phyloP scores from a whole-genome alignment of 768 basidiomycete genomes.

The Neoboletus brunneissimus region DNA sequence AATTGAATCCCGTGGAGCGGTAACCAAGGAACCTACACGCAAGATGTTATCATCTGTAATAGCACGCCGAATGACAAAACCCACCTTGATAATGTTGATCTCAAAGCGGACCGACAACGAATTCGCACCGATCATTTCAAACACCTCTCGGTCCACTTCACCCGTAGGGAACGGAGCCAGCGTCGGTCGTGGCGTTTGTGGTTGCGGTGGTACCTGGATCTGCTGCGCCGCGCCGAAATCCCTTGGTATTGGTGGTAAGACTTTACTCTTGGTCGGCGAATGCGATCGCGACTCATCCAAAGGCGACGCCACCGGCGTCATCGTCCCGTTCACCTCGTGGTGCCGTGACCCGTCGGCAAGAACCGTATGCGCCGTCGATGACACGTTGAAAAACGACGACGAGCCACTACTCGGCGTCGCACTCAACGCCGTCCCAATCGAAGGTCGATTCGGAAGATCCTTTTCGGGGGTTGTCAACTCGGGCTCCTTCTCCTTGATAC shows the following conservation, averaged over 20 bases:
- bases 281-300: conserved; percentile 41
- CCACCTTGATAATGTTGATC: conserved; percentile 94
- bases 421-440: conserved; percentile 48
- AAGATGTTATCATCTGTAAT: neutral
- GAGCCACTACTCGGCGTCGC: conserved; percentile 74
- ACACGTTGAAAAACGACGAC: conserved; percentile 84
- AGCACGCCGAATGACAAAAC: conserved; percentile 16
- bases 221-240: conserved; percentile 47
- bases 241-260: conserved; percentile 77
- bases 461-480: conserved; percentile 41
- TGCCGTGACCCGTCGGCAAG: conserved; percentile 35
- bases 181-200: conserved; percentile 36
- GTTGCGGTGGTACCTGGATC: conserved; percentile 9
- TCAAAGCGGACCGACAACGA: conserved; percentile 91
- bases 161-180: conserved; percentile 60
- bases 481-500: conserved; percentile 44
- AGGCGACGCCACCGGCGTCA: conserved; percentile 16
- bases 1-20: conserved; percentile 96
- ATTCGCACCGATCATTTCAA: conserved; percentile 73
- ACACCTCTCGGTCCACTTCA: conserved; percentile 62
- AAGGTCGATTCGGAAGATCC: conserved; percentile 44
- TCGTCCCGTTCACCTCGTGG: conserved; percentile 25
- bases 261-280: conserved; percentile 59
- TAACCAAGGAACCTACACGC: conserved; percentile 78
- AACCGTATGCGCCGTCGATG: conserved; percentile 48